Evolutionary conservation across 2,329 filamentous ascomycete species (phyloP).

Genomic region (Pseudovirgaria hyperparasitica): DNA sequence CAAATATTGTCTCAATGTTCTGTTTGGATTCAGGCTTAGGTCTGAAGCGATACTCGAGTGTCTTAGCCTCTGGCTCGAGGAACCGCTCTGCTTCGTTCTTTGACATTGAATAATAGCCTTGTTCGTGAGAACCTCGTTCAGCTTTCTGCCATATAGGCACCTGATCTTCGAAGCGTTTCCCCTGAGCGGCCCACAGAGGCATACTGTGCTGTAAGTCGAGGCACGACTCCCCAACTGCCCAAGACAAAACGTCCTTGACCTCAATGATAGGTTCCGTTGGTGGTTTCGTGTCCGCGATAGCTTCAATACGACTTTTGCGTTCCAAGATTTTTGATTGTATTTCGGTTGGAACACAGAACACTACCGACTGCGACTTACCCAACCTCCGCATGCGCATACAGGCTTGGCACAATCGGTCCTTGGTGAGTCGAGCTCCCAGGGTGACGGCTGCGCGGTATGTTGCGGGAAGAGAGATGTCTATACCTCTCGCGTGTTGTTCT

Average conservation of each 20-base stretch:
- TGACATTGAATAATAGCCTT: slow-evolving; percentile 3
- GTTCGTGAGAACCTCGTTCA: background rate
- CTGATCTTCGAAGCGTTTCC: slow-evolving; percentile 36
- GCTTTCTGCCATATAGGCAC: slow-evolving; percentile 20
- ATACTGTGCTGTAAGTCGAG: slow-evolving; percentile 36
- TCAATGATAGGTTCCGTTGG: slow-evolving; percentile 19
- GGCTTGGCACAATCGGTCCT: slow-evolving; percentile 57
- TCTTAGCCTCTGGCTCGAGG: slow-evolving; percentile 43
- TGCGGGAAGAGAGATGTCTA: slow-evolving; percentile 48
- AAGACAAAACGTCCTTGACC: slow-evolving; percentile 44
- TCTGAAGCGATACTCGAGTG: slow-evolving; percentile 38
- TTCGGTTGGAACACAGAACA: slow-evolving; percentile 48
- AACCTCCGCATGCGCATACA: slow-evolving; percentile 63
- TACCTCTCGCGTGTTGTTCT: slow-evolving; percentile 57
- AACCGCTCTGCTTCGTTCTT: slow-evolving; percentile 28
- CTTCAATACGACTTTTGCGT: too few relatives aligned
- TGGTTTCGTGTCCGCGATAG: slow-evolving; percentile 6
- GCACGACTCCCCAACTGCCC: slow-evolving; percentile 47
- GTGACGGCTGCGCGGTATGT: slow-evolving; percentile 54
- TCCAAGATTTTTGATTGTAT: slow-evolving; percentile 41
- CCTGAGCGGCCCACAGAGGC: slow-evolving; percentile 50
- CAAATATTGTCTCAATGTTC: slow-evolving; percentile 4
- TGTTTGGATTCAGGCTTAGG: background rate
- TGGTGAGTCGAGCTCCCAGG: slow-evolving; percentile 50
- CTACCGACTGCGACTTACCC: slow-evolving; percentile 51